Base-by-base conservation (phyloP, 352 stramenopile genomes). In the Phytopythium sindhum region DNA sequence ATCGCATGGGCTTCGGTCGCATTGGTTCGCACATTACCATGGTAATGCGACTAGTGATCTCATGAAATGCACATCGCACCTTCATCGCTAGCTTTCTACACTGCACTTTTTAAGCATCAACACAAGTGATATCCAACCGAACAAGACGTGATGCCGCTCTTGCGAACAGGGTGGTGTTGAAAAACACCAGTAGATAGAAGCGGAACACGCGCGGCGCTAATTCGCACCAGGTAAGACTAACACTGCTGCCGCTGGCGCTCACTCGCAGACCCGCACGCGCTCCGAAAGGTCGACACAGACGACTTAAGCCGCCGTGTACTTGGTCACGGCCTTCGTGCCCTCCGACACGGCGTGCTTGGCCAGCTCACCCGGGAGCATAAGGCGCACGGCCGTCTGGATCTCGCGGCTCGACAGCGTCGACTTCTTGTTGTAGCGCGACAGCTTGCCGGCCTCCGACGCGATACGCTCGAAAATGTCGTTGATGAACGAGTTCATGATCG, bases 401-500 rank as follows among this genome's bases (percentile, higher is more conserved):
- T 99, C 97, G 47, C 96, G 91, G 52, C 80, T 97, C 39, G 90
- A 98, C 52, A 99, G 77, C 37, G 97, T 99, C 35, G 91, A 96
- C 86, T 99, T 99, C 88, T 99, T 98, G 92, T 98, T 99, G 93
- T 99, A 99, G 31, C 94, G 93, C 57, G 93, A 95, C 45, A 98
- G 81, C 79, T 97, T 97, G 72, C 93, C 95, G 62, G 97, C 96
- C 82, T 99, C 96, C 53, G 88, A 93, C 31, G 97, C 96, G 60
- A 99, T 98, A 63, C 96, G 91, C 79, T 99, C 97, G 78, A 99
- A 99, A 66, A 98, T 98, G 76, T 99, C 96, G 82, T 99, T 98
- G 78, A 99, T 98, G 81, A 99, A 99, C 66, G 96, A 99, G 90
- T 98, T 98, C 94, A 98, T 98, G 86, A 99, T 98, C 59, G 93